Percentiles rank a stretch among this genome's conserved stretches.
These are phyloP conservation scores for Neurospora sp. DNA, from an alignment of 495 filamentous ascomycete species.

Conservation along the genomic window DNA sequence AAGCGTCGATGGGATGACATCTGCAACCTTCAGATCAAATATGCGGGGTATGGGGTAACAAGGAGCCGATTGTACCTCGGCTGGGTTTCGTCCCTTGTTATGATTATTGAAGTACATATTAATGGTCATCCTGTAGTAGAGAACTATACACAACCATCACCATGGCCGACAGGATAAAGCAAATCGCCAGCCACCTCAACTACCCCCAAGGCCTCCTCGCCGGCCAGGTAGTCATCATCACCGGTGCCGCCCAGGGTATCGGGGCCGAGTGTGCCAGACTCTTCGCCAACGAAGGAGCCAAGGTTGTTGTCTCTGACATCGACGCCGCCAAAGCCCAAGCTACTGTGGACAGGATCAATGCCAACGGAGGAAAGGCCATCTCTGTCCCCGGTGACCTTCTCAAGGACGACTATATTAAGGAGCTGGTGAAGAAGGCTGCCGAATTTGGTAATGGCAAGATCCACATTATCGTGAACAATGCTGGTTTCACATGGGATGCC, in stretches of 20 bases:
- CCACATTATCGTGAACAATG: constrained; percentile 82
- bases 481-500: constrained; percentile 80
- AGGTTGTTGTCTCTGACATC: constrained; percentile 73
- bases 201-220: constrained; percentile 67
- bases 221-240: constrained; percentile 79
- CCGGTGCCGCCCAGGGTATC: constrained; percentile 81
- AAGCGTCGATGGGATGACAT: neutral
- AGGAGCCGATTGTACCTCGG: neutral
- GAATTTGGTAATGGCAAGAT: constrained; percentile 80
- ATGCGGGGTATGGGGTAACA: neutral
- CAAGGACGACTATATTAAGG: constrained; percentile 51
- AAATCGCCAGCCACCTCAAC: constrained; percentile 68
- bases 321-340: constrained; percentile 58
- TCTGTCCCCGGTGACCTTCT: constrained; percentile 67
- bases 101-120: neutral
- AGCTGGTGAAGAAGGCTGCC: constrained; percentile 60
- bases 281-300: constrained; percentile 80
- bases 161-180: constrained; percentile 49
- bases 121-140: neutral
- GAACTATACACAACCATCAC: neutral
- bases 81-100: neutral
- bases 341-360: constrained; percentile 55
- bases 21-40: neutral
- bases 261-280: constrained; percentile 71
- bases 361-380: constrained; percentile 51